Base-by-base conservation (phyloP, 129 eudicot genomes). In the Calendula officinalis region DNA sequence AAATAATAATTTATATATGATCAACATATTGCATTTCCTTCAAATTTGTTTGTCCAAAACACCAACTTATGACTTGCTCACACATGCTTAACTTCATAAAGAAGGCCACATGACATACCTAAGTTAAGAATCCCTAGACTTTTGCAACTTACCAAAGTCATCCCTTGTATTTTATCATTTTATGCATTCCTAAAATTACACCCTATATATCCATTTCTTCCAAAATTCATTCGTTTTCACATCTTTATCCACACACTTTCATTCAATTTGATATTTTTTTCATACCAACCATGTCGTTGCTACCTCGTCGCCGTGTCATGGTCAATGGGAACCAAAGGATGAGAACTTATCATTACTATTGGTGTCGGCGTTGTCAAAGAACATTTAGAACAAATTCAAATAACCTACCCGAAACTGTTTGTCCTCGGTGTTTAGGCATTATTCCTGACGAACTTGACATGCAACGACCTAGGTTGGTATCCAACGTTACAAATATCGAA, bases 301-400 rank as follows among this genome's bases (percentile, higher is more conserved):
- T 14, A 30, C 87, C 75, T 51, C 94, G 94, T 13, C 81, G 80
- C 43, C 81, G 90, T 6, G 85, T 85, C 11, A 55, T 77, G 4
- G 82, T 83, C 22, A 82, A 85, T 32, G 90, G 94, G 58, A 79
- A 64, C 66, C 96, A 75, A 22, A 78, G 96, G 73, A 76, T 67
- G 73, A 67, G 96, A 71, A 85, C 83, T 0, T 59, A 82, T 77
- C 90, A 89, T 74, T 89, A 77, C 78, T 85, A 80, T 40, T 89
- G 94, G 96, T 89, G 96, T 70, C 70, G 77, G 9, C 83, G 70
- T 0, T 89, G 96, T 69, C 88, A 85, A 46, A 71, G 81, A 65
- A 77, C 87, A 54, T 67, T 89, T 46, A 74, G 96, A 54, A 63
- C 82, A 70, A 81, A 83, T 45, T 53, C 88, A 30, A 52, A 84